Percentiles rank a stretch among this genome's conserved stretches.
phyloP scores from a whole-genome alignment of 148 eudicot species.

The Nepenthes mirabilis region DNA sequence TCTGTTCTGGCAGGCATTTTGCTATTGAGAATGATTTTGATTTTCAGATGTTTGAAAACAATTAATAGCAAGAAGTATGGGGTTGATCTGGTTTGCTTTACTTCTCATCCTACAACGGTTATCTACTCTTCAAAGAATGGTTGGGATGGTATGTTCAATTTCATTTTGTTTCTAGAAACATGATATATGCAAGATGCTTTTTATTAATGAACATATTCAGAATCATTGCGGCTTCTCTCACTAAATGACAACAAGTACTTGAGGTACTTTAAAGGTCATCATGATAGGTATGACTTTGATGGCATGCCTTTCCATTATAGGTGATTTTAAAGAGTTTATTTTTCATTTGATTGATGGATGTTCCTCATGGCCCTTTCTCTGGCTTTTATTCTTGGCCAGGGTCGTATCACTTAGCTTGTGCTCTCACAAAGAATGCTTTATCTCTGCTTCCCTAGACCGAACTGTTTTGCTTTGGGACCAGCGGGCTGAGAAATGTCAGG shows the following conservation, averaged over 20 bases:
- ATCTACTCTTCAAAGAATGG: constrained; percentile 99
- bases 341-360: neutral
- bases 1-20: neutral
- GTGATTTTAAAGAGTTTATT: neutral
- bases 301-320: neutral
- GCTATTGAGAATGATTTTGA: neutral
- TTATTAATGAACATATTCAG: constrained; percentile 24
- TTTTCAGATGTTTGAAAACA: constrained; percentile 85
- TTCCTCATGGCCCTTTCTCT: neutral
- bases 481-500: constrained; percentile 96
- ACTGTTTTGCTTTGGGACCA: constrained; percentile 96
- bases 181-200: neutral
- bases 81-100: constrained; percentile 85
- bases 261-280: constrained; percentile 97
- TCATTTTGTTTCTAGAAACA: constrained; percentile 1
- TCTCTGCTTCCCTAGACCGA: constrained; percentile 90
- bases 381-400: constrained; percentile 23
- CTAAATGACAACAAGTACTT: constrained; percentile 92
- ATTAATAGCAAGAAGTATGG: constrained; percentile 98
- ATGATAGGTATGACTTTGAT: constrained; percentile 57
- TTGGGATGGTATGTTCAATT: constrained; percentile 80
- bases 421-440: constrained; percentile 65
- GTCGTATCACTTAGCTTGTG: constrained; percentile 94
- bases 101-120: constrained; percentile 93
- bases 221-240: constrained; percentile 92